A percentile compares a stretch with the other conserved stretches of the same genome.
Evolutionary conservation across 1,284 basidiomycete genomes (phyloP).

Genomic region (Filobasidium uniguttulatum): DNA sequence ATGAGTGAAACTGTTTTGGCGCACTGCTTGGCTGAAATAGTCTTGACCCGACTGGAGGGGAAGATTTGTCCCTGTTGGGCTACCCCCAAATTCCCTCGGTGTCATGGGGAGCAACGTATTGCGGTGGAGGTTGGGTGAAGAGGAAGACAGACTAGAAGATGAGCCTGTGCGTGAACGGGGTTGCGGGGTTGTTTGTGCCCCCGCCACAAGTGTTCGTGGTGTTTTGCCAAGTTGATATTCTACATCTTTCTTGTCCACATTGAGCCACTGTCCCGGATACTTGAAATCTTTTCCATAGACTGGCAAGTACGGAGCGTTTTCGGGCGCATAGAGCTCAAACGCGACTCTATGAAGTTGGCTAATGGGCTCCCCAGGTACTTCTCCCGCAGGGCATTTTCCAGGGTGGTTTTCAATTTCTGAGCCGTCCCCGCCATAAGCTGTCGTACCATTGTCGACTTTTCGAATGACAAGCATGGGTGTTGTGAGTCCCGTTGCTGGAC

Average conservation of each 20-base stretch:
- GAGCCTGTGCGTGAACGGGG: slow-evolving; percentile 1
- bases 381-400: slow-evolving; percentile 52
- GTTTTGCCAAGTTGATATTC: slow-evolving; percentile 20
- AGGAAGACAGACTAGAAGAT: slow-evolving; percentile 22
- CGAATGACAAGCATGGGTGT: slow-evolving; percentile 86
- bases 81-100: slow-evolving; percentile 17
- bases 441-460: slow-evolving; percentile 80
- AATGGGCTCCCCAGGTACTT: slow-evolving; percentile 82
- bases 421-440: slow-evolving; percentile 65
- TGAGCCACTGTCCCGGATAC: slow-evolving; percentile 26
- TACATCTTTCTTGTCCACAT: slow-evolving; percentile 27
- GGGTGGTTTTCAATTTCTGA: slow-evolving; percentile 17
- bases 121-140: slow-evolving; percentile 27
- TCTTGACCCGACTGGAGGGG: slow-evolving; percentile 19
- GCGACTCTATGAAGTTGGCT: slow-evolving; percentile 88
- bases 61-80: slow-evolving; percentile 13
- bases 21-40: neutral
- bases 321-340: slow-evolving; percentile 66
- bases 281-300: slow-evolving; percentile 17
- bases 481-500: slow-evolving; percentile 80
- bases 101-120: slow-evolving; percentile 33
- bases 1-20: neutral
- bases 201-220: slow-evolving; percentile 23
- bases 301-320: slow-evolving; percentile 14
- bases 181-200: neutral